Evolutionary conservation across 73 alveolate genomes (phyloP).

Genomic region (Breviolum minutum): DNA sequence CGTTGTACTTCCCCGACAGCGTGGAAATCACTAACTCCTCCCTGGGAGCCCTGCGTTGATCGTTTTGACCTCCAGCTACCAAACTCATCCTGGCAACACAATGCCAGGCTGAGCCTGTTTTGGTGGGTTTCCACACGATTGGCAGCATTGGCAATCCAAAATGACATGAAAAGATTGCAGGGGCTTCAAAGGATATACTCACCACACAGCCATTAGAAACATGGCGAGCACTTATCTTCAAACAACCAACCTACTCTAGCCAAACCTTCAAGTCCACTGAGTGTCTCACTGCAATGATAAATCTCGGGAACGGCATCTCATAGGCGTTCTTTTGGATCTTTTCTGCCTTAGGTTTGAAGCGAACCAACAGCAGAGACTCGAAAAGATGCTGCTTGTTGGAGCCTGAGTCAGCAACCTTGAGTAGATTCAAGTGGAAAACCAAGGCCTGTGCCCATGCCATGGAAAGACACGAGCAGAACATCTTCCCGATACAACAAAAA

Average conservation of each 20-base stretch:
- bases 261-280: background rate
- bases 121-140: too few species aligned
- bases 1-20: too few species aligned
- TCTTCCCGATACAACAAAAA: too few species aligned
- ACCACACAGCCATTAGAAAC: too few species aligned
- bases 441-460: slow-evolving; percentile 13
- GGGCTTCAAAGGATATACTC: too few species aligned
- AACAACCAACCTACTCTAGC: background rate
- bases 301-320: slow-evolving; percentile 80
- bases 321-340: slow-evolving; percentile 27
- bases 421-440: slow-evolving; percentile 44
- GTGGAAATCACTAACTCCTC: too few species aligned
- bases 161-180: too few species aligned
- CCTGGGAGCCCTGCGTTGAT: slow-evolving; percentile 19
- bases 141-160: too few species aligned
- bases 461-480: background rate
- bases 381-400: background rate
- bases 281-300: slow-evolving; percentile 33
- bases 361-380: too few species aligned
- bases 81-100: slow-evolving; percentile 43
- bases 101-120: background rate
- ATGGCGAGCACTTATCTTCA: too few species aligned
- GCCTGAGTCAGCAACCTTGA: background rate
- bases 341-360: background rate
- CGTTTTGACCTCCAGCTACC: slow-evolving; percentile 70